Conservation (phyloP, 306 rosid species). For the Cicer pinnatifidum region DNA sequence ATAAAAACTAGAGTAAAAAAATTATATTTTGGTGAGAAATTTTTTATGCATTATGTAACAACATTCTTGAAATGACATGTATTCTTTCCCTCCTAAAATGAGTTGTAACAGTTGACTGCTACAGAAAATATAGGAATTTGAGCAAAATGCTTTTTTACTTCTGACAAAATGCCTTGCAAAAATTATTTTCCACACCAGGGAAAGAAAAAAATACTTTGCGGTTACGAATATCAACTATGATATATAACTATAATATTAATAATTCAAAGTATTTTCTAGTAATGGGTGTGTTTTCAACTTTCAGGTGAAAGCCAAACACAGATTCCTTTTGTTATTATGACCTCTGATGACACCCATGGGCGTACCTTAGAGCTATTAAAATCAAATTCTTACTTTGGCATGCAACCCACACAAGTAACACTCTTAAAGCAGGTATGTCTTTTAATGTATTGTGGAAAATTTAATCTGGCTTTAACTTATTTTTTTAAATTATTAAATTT, state of each 20-base stretch:
- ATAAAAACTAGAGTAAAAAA: no score
- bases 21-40: neutral
- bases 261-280: slow-evolving; percentile 36
- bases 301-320: slow-evolving; percentile 58
- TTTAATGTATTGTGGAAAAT: slow-evolving; percentile 32
- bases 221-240: slow-evolving; percentile 5
- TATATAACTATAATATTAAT: slow-evolving; percentile 16
- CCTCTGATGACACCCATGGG: slow-evolving; percentile 93
- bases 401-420: slow-evolving; percentile 86
- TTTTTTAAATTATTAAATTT: slow-evolving; percentile 19
- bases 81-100: neutral
- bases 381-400: slow-evolving; percentile 88
- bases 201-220: slow-evolving; percentile 5
- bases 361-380: slow-evolving; percentile 71
- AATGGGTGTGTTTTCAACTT: slow-evolving; percentile 42
- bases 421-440: slow-evolving; percentile 88
- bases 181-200: slow-evolving; percentile 2
- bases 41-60: slow-evolving; percentile 1
- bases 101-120: slow-evolving; percentile 6
- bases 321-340: slow-evolving; percentile 91
- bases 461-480: slow-evolving; percentile 26
- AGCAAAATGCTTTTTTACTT: slow-evolving; percentile 6
- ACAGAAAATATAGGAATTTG: slow-evolving; percentile 9
- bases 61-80: neutral
- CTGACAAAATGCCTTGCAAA: slow-evolving; percentile 7